Conservation (phyloP, 306 rosid genomes). For the Trifolium pratense region DNA sequence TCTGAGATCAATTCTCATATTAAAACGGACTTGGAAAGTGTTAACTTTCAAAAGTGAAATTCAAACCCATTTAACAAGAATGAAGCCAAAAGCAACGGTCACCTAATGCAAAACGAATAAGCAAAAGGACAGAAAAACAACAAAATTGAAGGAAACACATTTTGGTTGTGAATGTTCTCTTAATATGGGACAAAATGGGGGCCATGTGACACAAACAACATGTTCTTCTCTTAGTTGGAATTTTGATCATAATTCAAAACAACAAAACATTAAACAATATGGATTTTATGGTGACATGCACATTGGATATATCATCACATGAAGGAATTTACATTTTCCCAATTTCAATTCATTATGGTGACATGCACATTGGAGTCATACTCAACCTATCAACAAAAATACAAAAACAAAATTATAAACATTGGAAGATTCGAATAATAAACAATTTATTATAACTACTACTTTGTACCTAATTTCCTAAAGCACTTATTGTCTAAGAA, state of each 20-base stretch:
- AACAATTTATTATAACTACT: not conserved
- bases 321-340: conserved; percentile 25
- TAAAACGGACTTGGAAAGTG: too few relatives aligned
- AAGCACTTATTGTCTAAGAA: not conserved
- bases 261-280: conserved; percentile 16
- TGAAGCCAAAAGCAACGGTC: conserved; percentile 28
- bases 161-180: conserved; percentile 36
- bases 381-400: not conserved
- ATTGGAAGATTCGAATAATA: conserved; percentile 21
- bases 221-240: conserved; percentile 38
- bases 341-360: too few relatives aligned
- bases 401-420: not conserved
- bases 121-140: conserved; percentile 33
- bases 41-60: too few relatives aligned
- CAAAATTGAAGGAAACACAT: conserved; percentile 31
- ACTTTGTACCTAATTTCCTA: conserved; percentile 28
- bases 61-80: not conserved
- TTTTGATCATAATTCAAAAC: conserved; percentile 25
- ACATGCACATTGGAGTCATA: too few relatives aligned
- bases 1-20: too few relatives aligned
- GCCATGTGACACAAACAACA: conserved; percentile 33
- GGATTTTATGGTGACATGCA: conserved; percentile 18
- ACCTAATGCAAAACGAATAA: conserved; percentile 24
- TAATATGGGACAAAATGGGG: conserved; percentile 23
- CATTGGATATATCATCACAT: not conserved